Evolutionary conservation across 1,284 basidiomycete genomes (phyloP).

Genomic region (Coniferiporia weirii): DNA sequence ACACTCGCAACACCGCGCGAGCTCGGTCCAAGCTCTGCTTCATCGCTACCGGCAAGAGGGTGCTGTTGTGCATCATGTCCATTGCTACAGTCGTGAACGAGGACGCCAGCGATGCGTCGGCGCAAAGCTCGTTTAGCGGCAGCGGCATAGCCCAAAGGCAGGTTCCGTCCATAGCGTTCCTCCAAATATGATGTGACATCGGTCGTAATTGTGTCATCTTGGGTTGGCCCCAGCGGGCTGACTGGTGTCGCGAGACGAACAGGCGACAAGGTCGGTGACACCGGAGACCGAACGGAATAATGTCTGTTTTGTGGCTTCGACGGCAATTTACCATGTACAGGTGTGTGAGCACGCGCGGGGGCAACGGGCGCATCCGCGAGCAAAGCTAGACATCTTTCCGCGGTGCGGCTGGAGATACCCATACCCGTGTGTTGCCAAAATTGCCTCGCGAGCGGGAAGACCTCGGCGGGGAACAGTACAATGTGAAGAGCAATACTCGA

Average conservation of each 20-base stretch:
- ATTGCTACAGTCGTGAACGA: slow-evolving; percentile 51
- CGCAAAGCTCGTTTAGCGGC: slow-evolving; percentile 84
- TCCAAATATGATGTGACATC: slow-evolving; percentile 60
- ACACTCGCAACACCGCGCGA: slow-evolving; percentile 57
- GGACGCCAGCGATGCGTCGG: slow-evolving; percentile 84
- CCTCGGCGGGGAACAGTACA: slow-evolving; percentile 69
- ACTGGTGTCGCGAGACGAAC: slow-evolving; percentile 10
- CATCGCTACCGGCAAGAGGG: slow-evolving; percentile 41
- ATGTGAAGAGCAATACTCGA: slow-evolving; percentile 65
- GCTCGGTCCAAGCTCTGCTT: slow-evolving; percentile 49
- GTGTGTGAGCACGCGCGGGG: slow-evolving; percentile 25
- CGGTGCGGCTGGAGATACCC: slow-evolving; percentile 85
- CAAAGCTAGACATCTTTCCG: slow-evolving; percentile 76
- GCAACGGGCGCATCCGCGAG: slow-evolving; percentile 39
- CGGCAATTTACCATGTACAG: slow-evolving; percentile 25
- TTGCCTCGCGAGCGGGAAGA: slow-evolving; percentile 73
- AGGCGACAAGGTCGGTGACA: slow-evolving; percentile 21
- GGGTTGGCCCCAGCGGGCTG: slow-evolving; percentile 16
- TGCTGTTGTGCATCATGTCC: slow-evolving; percentile 1
- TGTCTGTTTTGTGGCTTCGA: slow-evolving; percentile 53
- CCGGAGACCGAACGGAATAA: slow-evolving; percentile 48
- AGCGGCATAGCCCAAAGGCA: slow-evolving; percentile 69
- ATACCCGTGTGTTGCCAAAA: slow-evolving; percentile 97
- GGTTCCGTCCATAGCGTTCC: slow-evolving; percentile 92
- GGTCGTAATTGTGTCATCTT: slow-evolving; percentile 11